Percentiles rank a stretch among this genome's conserved stretches.
Evolutionary conservation across 257 asterid genomes (phyloP).

Genomic region (Solanum clarkiae): DNA sequence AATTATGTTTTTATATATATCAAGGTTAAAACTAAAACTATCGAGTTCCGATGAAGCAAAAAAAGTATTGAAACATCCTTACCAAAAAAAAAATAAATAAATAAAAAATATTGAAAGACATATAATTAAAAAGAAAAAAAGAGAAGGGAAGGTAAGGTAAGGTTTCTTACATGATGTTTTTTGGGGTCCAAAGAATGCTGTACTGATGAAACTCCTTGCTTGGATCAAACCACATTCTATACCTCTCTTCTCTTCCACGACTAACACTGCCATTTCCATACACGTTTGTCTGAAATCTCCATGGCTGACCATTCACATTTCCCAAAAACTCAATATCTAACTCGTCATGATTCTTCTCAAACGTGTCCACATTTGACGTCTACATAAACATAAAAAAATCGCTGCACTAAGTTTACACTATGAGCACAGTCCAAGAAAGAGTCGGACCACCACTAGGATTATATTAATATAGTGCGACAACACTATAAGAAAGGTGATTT

Average conservation of each 20-base stretch:
- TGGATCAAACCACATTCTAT: conserved; percentile 85
- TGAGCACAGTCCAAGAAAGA: neutral
- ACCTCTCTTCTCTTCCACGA: conserved; percentile 91
- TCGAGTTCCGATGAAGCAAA: no score
- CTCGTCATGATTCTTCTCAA: conserved; percentile 90
- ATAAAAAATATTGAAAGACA: neutral
- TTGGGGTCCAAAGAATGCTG: conserved; percentile 87
- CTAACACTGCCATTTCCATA: conserved; percentile 83
- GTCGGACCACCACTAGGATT: no score
- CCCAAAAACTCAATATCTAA: conserved; percentile 86
- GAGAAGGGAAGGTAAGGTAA: neutral
- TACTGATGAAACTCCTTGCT: conserved; percentile 61
- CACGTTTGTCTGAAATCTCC: conserved; percentile 90
- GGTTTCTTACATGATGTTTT: conserved; percentile 38
- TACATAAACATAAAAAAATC: neutral
- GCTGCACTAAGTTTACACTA: neutral
- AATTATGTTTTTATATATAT: no score
- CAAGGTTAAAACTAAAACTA: no score
- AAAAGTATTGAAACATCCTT: neutral
- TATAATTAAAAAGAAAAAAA: neutral
- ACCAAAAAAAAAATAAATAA: neutral
- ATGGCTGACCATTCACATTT: conserved; percentile 56
- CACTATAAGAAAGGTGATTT: no score
- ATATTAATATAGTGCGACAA: no score
- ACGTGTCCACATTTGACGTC: conserved; percentile 85